phyloP scores from a whole-genome alignment of 768 basidiomycete species.

The Suillus brevipes region DNA sequence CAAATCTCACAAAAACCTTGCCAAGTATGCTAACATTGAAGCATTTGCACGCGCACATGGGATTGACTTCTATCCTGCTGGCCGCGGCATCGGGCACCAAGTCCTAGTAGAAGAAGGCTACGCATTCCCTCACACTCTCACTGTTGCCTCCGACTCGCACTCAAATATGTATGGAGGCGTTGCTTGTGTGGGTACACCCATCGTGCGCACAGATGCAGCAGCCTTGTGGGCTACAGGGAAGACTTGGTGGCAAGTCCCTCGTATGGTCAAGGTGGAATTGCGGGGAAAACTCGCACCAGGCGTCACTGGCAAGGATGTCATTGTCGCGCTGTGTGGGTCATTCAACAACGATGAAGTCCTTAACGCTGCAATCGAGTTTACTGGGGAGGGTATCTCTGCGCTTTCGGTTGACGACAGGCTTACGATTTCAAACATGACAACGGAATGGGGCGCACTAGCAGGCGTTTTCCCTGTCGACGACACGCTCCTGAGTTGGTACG shows the following conservation, averaged over 20 bases:
- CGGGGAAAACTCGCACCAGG: slow-evolving; percentile 79
- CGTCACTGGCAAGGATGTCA: slow-evolving; percentile 97
- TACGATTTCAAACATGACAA: slow-evolving; percentile 99
- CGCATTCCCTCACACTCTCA: slow-evolving; percentile 93
- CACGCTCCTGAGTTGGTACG: slow-evolving; percentile 84
- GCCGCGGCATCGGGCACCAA: slow-evolving; percentile 97
- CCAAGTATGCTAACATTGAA: slow-evolving; percentile 92
- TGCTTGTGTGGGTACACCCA: slow-evolving; percentile 95
- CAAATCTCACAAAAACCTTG: slow-evolving; percentile 82
- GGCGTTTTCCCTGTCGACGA: slow-evolving; percentile 94
- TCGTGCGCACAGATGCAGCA: slow-evolving; percentile 93
- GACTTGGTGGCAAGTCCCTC: slow-evolving; percentile 99
- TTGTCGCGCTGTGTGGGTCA: slow-evolving; percentile 92
- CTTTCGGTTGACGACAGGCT: slow-evolving; percentile 89
- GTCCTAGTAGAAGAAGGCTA: slow-evolving; percentile 98
- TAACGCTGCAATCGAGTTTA: slow-evolving; percentile 96
- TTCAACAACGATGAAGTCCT: slow-evolving; percentile 97
- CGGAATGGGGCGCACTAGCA: slow-evolving; percentile 97
- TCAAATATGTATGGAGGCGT: slow-evolving; percentile 99
- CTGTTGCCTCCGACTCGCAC: slow-evolving; percentile 95
- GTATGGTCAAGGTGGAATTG: slow-evolving; percentile 94
- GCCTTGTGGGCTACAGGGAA: slow-evolving; percentile 98
- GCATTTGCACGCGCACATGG: slow-evolving; percentile 81
- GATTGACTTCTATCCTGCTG: slow-evolving; percentile 96
- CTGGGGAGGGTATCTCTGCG: slow-evolving; percentile 79